Evolutionary conservation across 1,139 yeast genomes (phyloP), one percentile per base, ranked within the genome.

Genomic region (Pichia sp.): DNA sequence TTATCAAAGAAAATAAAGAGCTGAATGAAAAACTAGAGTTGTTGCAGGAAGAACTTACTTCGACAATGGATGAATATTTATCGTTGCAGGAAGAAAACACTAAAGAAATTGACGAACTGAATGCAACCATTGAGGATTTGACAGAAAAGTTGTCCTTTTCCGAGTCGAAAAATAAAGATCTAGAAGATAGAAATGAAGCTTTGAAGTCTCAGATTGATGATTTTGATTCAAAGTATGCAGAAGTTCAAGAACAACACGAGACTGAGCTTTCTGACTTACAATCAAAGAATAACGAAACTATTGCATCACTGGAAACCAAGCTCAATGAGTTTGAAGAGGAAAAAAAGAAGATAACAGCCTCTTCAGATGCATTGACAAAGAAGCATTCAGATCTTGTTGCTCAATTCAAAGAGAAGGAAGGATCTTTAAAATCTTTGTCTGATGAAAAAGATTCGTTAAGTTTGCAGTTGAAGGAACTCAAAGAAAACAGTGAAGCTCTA

Each of bases 121-220:
- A 41, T 40, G 33, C 36, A 3, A 40, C 46, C 4, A 37, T 53
- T 28, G 49, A 44, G 8, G 56, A 57, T 5, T 49, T 60, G 43
- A 49, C 56, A 36, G 51, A 58, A 43, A 50, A 59, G 43, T 43
- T 63, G 41, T 55, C 55, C 27, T 49, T 52, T 33, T 46, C 57
- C 31, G 51, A 55, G 37, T 46, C 48, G 3, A 42, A 47, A 33
- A 52, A 53, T n/a, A 44, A 43, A 7, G 47, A 43, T 2, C 45
- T 52, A n/a, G 48, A 52, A 27, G 46, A 39, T 2, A 38, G 29
- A 3, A 49, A 43, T 28, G 10, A 28, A n/a, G 27, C 33, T 29
- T 41, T 43, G 40, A 45, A 38, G n/a, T 33, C 40, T 8, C 38
- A 41, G 27, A 27, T 43, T n/a, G 34, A 39, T n/a, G 8, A 16